Evolutionary conservation across 805 yeast species (phyloP), one percentile per base, ranked within the genome.

Genomic region (Starmerella apis): DNA sequence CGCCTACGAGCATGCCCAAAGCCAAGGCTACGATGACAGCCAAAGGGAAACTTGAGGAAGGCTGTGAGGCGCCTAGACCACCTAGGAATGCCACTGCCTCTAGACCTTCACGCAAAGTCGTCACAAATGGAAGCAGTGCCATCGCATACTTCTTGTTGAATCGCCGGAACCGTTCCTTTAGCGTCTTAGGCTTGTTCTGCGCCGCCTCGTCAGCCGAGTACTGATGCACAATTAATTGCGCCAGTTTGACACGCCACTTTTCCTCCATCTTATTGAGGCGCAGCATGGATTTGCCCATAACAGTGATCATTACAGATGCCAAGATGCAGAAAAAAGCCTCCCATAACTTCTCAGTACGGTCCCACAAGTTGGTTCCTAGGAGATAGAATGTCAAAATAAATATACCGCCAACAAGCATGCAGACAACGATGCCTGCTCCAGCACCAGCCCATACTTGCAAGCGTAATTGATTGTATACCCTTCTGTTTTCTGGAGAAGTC

Each of bases 31-130:
- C 53, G 0, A 80, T 25, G 43, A 78, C 77, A 0, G 92, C 80
- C 31, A 81, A 61, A 16, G 88, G 80, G 52, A 83, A 73, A 0
- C 86, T 76, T 0, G 77, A 62, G 11, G 77, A 62, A 5, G 90
- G 86, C 55, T 79, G 84, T 31, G 79, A 77, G 51, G 84, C 78
- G 20, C 86, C 86, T 38, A 87, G 80, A 24, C 96, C 96, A 3
- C 95, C 96, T 38, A 87, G 74, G 59, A 87, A 87, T 2, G 87
- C 92, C 32, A 87, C 87, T 0, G 95, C 95, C 65, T 87, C 96
- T 47, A 87, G 69, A 1, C 95, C 95, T 65, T 87, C 96, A 62
- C 96, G 76, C 45, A 87, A 68, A 3, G 94, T 81, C 1, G 96
- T 87, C 43, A 87, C 74, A 60, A 87, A 80, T 0, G 96, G 96